These are phyloP conservation scores for Somion occarium DNA, from an alignment of 1,284 basidiomycete species.

Conservation along the genomic window DNA sequence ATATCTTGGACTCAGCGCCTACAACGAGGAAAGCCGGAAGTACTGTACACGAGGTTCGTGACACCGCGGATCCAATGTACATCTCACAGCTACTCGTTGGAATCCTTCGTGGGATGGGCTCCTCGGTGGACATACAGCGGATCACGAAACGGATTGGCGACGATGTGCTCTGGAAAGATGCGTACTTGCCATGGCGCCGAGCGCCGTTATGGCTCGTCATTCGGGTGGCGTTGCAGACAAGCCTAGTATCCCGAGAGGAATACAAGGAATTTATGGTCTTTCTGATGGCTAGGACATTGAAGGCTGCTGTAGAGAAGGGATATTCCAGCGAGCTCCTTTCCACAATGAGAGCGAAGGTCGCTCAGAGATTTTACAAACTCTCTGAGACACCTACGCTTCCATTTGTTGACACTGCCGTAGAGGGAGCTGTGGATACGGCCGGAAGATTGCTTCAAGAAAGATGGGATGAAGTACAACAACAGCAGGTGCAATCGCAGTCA, in stretches of 20 bases:
- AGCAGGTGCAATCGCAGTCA: neutral
- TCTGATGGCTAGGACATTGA: neutral
- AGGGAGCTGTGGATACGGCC: neutral
- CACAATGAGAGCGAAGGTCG: constrained; percentile 1
- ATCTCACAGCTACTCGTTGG: constrained; percentile 39
- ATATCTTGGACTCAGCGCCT: constrained; percentile 11
- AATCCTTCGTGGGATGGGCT: constrained; percentile 32
- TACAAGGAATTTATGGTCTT: constrained; percentile 33
- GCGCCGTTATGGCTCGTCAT: constrained; percentile 35
- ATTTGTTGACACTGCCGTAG: neutral
- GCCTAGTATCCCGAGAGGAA: constrained; percentile 21
- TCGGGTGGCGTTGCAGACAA: constrained; percentile 40
- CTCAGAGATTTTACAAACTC: neutral
- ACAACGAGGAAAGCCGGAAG: constrained; percentile 22
- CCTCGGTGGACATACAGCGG: constrained; percentile 22
- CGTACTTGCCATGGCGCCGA: constrained; percentile 38
- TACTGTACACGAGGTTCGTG: constrained; percentile 20
- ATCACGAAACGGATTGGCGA: constrained; percentile 39
- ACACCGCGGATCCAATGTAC: constrained; percentile 34
- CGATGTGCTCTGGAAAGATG: constrained; percentile 37
- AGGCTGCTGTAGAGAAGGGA: constrained; percentile 35
- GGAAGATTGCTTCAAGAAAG: neutral
- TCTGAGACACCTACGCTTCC: neutral
- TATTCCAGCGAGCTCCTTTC: neutral
- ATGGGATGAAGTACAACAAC: neutral